Percentiles rank a stretch among this genome's conserved stretches.
phyloP scores from a whole-genome alignment of 345 rosid species.

The Citrus cavaleriei region DNA sequence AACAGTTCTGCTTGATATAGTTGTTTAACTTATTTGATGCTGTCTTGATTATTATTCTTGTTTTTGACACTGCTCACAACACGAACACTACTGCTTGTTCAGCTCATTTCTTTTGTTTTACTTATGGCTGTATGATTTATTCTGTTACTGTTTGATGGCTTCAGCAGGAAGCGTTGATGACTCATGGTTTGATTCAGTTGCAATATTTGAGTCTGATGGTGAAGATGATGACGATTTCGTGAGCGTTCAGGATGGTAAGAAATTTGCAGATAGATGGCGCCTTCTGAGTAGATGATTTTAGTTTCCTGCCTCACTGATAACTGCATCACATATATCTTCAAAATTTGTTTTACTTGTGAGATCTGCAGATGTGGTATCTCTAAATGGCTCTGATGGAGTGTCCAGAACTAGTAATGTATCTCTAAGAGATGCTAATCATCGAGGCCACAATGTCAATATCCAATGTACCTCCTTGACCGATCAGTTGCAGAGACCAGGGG shows the following conservation, averaged over 20 bases:
- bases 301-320: not conserved
- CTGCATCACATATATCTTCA: not conserved
- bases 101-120: not conserved
- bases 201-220: conserved; percentile 68
- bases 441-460: conserved; percentile 25
- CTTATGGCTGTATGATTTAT: not conserved
- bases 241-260: conserved; percentile 80
- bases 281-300: not conserved
- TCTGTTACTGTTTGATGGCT: conserved; percentile 10
- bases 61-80: not conserved
- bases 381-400: conserved; percentile 50
- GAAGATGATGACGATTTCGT: conserved; percentile 67
- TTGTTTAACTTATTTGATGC: not conserved
- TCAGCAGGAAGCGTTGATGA: conserved; percentile 58
- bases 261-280: not conserved
- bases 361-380: conserved; percentile 59
- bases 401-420: conserved; percentile 48
- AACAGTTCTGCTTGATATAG: not conserved
- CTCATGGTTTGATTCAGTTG: conserved; percentile 73
- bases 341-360: not conserved
- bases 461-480: conserved; percentile 27
- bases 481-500: conserved; percentile 38
- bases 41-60: not conserved
- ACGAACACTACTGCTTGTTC: not conserved
- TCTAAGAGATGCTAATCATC: conserved; percentile 31